Percentiles rank a stretch among this genome's conserved stretches.
phyloP scores from a whole-genome alignment of 179 eudicot genomes.

The Amaranthus tricolor region DNA sequence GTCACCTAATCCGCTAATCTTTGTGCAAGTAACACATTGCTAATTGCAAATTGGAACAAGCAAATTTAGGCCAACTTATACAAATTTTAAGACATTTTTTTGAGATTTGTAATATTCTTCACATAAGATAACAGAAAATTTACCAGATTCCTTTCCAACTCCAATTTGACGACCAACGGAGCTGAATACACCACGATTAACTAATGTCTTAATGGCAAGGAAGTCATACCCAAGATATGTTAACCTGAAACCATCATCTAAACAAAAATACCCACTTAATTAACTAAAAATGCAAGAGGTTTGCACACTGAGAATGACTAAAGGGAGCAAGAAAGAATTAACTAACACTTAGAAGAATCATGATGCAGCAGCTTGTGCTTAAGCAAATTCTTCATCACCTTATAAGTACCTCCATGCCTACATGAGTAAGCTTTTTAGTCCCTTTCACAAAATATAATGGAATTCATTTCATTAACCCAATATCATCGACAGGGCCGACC shows the following conservation, averaged over 20 bases:
- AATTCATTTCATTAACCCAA: no score
- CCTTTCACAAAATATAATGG: no score
- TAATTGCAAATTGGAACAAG: no score
- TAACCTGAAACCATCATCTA: slow-evolving; percentile 92
- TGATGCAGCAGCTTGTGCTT: slow-evolving; percentile 93
- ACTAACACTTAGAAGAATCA: slow-evolving; percentile 89
- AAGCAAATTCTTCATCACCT: slow-evolving; percentile 89
- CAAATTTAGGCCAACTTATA: no score
- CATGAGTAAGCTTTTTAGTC: neutral
- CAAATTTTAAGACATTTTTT: no score
- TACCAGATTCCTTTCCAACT: slow-evolving; percentile 97
- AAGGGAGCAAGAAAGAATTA: neutral
- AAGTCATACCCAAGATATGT: slow-evolving; percentile 97
- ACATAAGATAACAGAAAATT: neutral
- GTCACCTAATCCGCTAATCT: no score
- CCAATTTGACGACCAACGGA: slow-evolving; percentile 97
- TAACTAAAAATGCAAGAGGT: neutral
- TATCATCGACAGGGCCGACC: no score
- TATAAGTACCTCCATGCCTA: slow-evolving; percentile 95
- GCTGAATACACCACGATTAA: slow-evolving; percentile 77
- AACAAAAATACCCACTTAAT: neutral
- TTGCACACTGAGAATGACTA: neutral
- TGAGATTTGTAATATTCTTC: neutral
- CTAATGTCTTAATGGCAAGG: slow-evolving; percentile 91
- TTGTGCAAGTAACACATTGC: no score